A percentile compares a stretch with the other conserved stretches of the same genome.
These are phyloP conservation scores for Mesotaenium endlicherianum DNA, from an alignment of 139 green algal species.

Conservation along the genomic window DNA sequence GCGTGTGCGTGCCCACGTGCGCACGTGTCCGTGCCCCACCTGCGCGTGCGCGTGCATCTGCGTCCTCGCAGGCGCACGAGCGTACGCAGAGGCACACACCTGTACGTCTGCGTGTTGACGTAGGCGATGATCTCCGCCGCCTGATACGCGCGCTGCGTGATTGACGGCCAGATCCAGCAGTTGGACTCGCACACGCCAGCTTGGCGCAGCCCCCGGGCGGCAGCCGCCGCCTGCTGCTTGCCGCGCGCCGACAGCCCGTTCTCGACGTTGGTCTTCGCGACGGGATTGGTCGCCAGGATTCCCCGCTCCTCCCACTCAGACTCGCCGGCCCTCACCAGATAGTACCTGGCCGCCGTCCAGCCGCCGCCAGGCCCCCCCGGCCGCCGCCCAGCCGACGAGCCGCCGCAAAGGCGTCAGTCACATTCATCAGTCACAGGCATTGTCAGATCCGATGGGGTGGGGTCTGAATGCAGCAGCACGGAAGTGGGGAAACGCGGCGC, in stretches of 20 bases:
- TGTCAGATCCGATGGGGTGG: too few relatives aligned
- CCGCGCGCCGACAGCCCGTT: slow-evolving; percentile 17
- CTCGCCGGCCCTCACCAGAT: slow-evolving; percentile 30
- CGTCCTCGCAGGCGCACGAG: too few relatives aligned
- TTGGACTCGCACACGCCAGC: slow-evolving; percentile 7
- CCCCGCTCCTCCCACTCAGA: slow-evolving; percentile 2
- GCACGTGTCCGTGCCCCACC: too few relatives aligned
- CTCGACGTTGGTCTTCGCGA: slow-evolving; percentile 34
- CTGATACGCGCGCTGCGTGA: slow-evolving; percentile 46
- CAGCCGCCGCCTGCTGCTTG: slow-evolving; percentile 2
- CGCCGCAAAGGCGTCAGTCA: too few relatives aligned
- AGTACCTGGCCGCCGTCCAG: background rate
- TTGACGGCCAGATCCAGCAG: slow-evolving; percentile 51
- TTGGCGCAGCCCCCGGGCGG: background rate
- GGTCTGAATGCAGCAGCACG: too few relatives aligned
- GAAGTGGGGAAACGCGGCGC: too few relatives aligned
- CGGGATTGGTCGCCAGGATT: slow-evolving; percentile 33
- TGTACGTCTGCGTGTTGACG: background rate
- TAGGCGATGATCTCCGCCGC: slow-evolving; percentile 42
- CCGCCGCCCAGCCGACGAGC: too few relatives aligned
- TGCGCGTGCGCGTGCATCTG: background rate
- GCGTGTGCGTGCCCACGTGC: too few relatives aligned
- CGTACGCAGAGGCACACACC: too few relatives aligned
- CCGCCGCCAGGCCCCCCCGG: too few relatives aligned
- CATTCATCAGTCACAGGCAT: too few relatives aligned